Base-by-base conservation (phyloP, 2,329 filamentous ascomycete genomes). In the Colletotrichum somersetense region DNA sequence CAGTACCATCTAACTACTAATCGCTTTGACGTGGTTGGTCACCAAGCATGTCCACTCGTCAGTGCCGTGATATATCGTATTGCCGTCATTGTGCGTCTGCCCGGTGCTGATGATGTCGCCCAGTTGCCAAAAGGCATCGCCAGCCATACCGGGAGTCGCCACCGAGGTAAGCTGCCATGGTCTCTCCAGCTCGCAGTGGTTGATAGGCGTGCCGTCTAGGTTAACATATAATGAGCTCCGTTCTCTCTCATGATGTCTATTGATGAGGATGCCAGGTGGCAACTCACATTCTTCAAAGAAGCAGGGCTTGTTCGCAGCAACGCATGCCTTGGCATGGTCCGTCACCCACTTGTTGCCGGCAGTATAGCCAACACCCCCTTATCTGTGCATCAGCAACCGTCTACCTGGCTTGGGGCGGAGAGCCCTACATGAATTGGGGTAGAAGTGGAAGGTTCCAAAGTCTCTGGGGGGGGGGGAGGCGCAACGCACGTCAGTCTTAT, bases 31-130 rank as follows among this genome's bases (percentile, higher is more conserved):
- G 73, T 86, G 84, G 57, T 87, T 78, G 8, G 81, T 82, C 35
- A 86, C 82, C 69, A 86, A 74, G 73, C 84, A 87, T 16, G 80
- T 79, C 77, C 81, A 85, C 30, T 84, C 81, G 16, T 77, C 77
- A 23, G 79, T 81, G 26, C 80, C 81, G 40, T 81, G 83, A 75
- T 83, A 86, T 71, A 86, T 82, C 16, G 84, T 86, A 64, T 83
- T 81, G n/a, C 81, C 81, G 61, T 87, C 85, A 65, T 85, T 78
- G 58, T 80, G 78, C 0, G 83, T 81, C 73, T 80, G 79, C 2
- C 85, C 85, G 11, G 73, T 80, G 78, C 83, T 84, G 46, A 83
- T 75, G 7, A 75, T 77, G 68, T 83, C 81, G n/a, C 82, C 82
- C 74, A 80, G 80, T 72, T 84, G 82, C 82, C 82, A 84, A 71